phyloP scores from a whole-genome alignment of 2,329 filamentous ascomycete genomes.

The Pseudogymnoascus sp. region DNA sequence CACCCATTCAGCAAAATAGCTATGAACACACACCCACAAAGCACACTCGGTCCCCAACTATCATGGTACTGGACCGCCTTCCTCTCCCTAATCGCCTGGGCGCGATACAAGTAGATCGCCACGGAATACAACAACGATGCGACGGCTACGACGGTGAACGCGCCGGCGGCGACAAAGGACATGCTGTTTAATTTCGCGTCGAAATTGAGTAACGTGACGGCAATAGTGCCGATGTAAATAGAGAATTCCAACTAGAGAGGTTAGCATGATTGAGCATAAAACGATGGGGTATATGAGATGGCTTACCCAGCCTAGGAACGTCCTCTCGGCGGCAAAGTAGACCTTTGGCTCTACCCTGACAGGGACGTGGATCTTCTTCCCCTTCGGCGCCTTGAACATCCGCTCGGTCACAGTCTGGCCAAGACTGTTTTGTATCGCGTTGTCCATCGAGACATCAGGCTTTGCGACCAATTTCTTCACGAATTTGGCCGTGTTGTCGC shows the following conservation, averaged over 20 bases:
- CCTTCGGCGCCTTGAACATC: conserved; percentile 64
- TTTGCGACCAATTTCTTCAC: conserved; percentile 21
- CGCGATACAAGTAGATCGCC: conserved; percentile 78
- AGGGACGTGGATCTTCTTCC: conserved; percentile 91
- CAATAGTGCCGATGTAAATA: conserved; percentile 85
- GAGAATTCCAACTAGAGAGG: conserved; percentile 73
- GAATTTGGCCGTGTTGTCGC: not conserved
- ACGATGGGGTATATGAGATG: conserved; percentile 5
- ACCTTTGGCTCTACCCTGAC: conserved; percentile 96
- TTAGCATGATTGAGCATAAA: conserved; percentile 15
- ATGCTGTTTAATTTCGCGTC: conserved; percentile 46
- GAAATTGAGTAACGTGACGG: conserved; percentile 77
- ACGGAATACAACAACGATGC: conserved; percentile 75
- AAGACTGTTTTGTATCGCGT: conserved; percentile 45
- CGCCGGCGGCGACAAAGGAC: conserved; percentile 60
- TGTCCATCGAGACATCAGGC: conserved; percentile 34
- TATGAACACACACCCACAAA: conserved; percentile 64
- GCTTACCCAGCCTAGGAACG: conserved; percentile 84
- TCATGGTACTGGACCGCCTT: conserved; percentile 90
- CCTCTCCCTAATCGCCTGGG: conserved; percentile 72
- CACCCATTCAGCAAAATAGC: conserved; percentile 75
- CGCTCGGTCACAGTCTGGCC: conserved; percentile 48
- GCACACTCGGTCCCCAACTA: conserved; percentile 68
- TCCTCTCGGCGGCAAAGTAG: conserved; percentile 91
- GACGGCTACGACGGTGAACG: conserved; percentile 76